These are phyloP conservation scores for Citrus maxima DNA, from an alignment of 345 rosid species.

Conservation along the genomic window DNA sequence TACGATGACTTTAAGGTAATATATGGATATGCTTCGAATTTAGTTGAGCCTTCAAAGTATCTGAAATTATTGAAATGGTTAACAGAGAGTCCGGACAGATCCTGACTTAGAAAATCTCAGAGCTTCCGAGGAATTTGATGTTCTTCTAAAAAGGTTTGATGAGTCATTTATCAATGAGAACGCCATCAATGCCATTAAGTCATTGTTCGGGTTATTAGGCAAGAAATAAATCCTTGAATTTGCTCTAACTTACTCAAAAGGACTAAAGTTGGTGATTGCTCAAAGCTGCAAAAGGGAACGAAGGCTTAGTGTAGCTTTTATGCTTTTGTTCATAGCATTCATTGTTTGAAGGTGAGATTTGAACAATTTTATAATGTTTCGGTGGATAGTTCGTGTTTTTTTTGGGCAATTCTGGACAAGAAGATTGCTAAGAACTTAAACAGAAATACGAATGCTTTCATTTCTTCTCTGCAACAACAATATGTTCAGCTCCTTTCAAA, in stretches of 20 bases:
- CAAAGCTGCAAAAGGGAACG: not conserved
- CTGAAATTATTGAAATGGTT: constrained; percentile 17
- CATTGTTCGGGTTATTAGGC: constrained; percentile 84
- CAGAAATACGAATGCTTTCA: not conserved
- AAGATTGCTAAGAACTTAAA: not conserved
- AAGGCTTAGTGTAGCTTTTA: not conserved
- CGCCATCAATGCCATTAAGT: constrained; percentile 89
- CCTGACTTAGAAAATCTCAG: constrained; percentile 76
- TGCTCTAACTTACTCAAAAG: constrained; percentile 3
- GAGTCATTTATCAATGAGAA: constrained; percentile 96
- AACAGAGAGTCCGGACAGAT: constrained; percentile 82
- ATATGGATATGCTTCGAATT: not conserved
- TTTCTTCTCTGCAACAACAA: not conserved
- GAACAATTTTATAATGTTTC: not conserved
- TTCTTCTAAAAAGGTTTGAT: constrained; percentile 73
- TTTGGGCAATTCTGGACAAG: not conserved
- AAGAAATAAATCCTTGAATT: constrained; percentile 48
- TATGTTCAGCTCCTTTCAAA: not conserved
- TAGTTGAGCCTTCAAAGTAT: not conserved
- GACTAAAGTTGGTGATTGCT: constrained; percentile 1
- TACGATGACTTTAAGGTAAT: constrained; percentile 91
- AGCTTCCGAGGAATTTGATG: constrained; percentile 54
- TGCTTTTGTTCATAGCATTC: constrained; percentile 12
- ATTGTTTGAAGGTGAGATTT: constrained; percentile 9
- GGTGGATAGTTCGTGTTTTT: not conserved